phyloP scores from a whole-genome alignment of 2,329 filamentous ascomycete genomes.

The Laburnicola sp. region DNA sequence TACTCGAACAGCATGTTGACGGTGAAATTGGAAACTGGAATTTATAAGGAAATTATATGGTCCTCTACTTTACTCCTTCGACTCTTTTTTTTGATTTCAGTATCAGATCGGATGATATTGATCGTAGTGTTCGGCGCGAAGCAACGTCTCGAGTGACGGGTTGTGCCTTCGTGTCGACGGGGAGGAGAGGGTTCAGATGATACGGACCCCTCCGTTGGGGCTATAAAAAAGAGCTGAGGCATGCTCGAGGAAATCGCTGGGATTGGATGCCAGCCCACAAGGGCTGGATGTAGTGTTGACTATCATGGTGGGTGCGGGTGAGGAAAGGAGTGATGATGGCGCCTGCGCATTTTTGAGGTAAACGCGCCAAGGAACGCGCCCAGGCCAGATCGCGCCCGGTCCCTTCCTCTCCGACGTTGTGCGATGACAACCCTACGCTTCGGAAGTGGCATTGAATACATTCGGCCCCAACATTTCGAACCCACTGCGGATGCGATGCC shows the following conservation, averaged over 20 bases:
- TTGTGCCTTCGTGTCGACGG: conserved; percentile 28
- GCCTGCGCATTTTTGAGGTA: background rate
- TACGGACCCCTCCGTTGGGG: conserved; percentile 58
- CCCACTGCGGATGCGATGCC: conserved; percentile 20
- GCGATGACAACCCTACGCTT: conserved; percentile 50
- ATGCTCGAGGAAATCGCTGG: conserved; percentile 28
- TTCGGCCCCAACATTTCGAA: background rate
- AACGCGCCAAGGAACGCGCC: conserved; percentile 10
- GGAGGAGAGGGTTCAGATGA: conserved; percentile 45
- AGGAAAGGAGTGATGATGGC: conserved; percentile 53
- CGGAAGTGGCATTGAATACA: conserved; percentile 6
- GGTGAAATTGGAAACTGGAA: conserved; percentile 7
- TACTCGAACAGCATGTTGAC: conserved; percentile 57
- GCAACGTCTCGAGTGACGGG: conserved; percentile 17
- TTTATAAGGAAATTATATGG: conserved; percentile 47
- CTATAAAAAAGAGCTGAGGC: conserved; percentile 47
- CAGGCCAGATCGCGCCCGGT: conserved; percentile 41
- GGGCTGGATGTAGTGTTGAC: conserved; percentile 25
- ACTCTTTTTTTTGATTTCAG: conserved; percentile 68
- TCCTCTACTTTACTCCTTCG: conserved; percentile 4
- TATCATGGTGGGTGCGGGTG: conserved; percentile 35
- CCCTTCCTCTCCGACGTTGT: conserved; percentile 18
- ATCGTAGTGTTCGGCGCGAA: conserved; percentile 41
- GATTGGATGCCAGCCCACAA: conserved; percentile 27
- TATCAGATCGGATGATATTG: conserved; percentile 54